Conservation (phyloP, 139 green algal genomes). For the Mychonastes homosphaera region DNA sequence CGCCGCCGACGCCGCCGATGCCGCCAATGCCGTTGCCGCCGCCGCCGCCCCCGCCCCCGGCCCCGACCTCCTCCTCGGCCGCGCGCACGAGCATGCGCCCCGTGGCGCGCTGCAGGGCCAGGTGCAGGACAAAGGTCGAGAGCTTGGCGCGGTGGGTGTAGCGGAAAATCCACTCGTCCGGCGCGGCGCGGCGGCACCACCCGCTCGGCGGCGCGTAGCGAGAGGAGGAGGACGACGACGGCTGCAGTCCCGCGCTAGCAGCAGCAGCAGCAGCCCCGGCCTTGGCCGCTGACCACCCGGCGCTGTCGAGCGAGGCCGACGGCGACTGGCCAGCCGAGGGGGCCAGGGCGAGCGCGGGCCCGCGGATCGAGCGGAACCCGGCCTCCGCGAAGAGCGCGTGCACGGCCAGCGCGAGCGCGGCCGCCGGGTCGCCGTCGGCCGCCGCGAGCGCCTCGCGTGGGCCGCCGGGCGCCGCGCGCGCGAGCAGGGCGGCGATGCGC, state of each 20-base stretch:
- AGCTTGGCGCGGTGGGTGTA: conserved; percentile 10
- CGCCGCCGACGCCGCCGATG: background rate
- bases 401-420: conserved; percentile 12
- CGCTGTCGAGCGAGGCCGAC: background rate
- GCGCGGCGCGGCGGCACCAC: background rate
- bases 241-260: background rate
- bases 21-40: background rate
- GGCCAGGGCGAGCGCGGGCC: background rate
- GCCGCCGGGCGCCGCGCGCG: conserved; percentile 4
- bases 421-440: conserved; percentile 3
- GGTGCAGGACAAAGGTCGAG: conserved; percentile 23
- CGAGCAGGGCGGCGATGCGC: background rate
- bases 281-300: background rate
- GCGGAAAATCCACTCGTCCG: background rate
- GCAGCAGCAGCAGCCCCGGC: background rate
- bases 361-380: background rate
- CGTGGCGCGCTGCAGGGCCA: conserved; percentile 24
- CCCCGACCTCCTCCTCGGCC: conserved; percentile 1
- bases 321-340: background rate
- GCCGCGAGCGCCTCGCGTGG: conserved; percentile 2
- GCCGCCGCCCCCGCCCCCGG: background rate
- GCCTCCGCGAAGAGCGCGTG: conserved; percentile 7
- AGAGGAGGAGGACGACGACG: background rate
- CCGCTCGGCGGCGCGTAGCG: background rate
- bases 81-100: conserved; percentile 24